phyloP scores from a whole-genome alignment of 2,329 filamentous ascomycete genomes.

The Sphaerulina vaccinii region DNA sequence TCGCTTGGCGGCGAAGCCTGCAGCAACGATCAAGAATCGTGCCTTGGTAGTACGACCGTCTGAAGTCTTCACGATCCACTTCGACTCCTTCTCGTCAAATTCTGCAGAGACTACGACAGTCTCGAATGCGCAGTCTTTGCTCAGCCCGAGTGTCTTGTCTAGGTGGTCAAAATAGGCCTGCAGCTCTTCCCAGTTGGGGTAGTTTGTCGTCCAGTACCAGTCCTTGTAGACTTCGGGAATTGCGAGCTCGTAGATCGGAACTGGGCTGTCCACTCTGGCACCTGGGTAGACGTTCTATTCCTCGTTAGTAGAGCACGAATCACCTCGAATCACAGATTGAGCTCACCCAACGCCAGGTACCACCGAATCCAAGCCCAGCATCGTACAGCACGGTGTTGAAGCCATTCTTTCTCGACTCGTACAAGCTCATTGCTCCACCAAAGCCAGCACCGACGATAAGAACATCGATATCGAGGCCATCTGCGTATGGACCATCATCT shows the following conservation, averaged over 20 bases:
- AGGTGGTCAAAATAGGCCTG: conserved; percentile 60
- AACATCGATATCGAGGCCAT: conserved; percentile 34
- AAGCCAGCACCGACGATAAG: conserved; percentile 45
- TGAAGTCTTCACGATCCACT: conserved; percentile 53
- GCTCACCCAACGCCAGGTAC: conserved; percentile 36
- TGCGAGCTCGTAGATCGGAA: conserved; percentile 33
- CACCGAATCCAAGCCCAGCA: conserved; percentile 36
- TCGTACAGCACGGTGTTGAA: conserved; percentile 35
- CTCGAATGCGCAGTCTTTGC: conserved; percentile 58
- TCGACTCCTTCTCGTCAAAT: conserved; percentile 50
- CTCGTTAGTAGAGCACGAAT: neutral
- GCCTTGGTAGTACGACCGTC: conserved; percentile 53
- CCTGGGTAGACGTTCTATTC: conserved; percentile 37
- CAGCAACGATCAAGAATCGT: conserved; percentile 54
- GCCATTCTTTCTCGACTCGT: conserved; percentile 41
- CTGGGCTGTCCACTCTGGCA: conserved; percentile 45
- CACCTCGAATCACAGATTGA: neutral
- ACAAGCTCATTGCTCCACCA: conserved; percentile 44
- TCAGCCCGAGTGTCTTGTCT: conserved; percentile 55
- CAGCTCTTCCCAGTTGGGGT: conserved; percentile 46
- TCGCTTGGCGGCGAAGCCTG: conserved; percentile 60
- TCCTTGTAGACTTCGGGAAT: conserved; percentile 51
- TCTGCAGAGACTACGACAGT: conserved; percentile 54
- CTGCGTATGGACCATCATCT: conserved; percentile 30
- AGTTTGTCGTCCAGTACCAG: conserved; percentile 53